Conservation (phyloP, 1,139 yeast species). For the Yarrowia galli region DNA sequence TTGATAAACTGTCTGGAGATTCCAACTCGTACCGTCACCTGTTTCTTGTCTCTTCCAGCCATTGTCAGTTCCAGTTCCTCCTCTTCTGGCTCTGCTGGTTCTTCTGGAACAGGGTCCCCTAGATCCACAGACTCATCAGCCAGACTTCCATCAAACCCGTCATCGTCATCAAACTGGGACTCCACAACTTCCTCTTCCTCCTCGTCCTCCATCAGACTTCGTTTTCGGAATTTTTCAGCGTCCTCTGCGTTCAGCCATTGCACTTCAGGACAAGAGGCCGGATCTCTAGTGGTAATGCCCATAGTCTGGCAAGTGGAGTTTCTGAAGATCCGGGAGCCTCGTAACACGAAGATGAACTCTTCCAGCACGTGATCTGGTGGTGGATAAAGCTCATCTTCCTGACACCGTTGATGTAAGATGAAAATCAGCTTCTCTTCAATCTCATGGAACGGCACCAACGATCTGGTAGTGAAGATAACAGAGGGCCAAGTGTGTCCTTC, state of each 20-base stretch:
- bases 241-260: constrained; percentile 13
- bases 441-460: constrained; percentile 19
- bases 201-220: constrained; percentile 1
- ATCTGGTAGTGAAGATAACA: constrained; percentile 1
- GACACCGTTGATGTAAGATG: constrained; percentile 6
- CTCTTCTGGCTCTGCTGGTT: background rate
- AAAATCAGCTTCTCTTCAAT: constrained; percentile 1
- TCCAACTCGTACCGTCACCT: background rate
- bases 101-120: background rate
- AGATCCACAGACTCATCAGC: background rate
- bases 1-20: background rate
- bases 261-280: background rate
- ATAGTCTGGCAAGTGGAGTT: constrained; percentile 9
- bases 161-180: background rate
- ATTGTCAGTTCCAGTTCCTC: constrained; percentile 8
- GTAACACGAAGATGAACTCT: constrained; percentile 2
- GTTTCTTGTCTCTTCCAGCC: constrained; percentile 21
- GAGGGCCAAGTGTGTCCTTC: constrained; percentile 5
- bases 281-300: constrained; percentile 2
- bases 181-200: background rate
- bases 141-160: background rate
- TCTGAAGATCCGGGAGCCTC: constrained; percentile 17
- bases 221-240: background rate
- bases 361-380: constrained; percentile 4
- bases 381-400: constrained; percentile 1